Evolutionary conservation across 2,329 filamentous ascomycete genomes (phyloP), one percentile per base, ranked within the genome.

Genomic region (Epichloe glyceriae): DNA sequence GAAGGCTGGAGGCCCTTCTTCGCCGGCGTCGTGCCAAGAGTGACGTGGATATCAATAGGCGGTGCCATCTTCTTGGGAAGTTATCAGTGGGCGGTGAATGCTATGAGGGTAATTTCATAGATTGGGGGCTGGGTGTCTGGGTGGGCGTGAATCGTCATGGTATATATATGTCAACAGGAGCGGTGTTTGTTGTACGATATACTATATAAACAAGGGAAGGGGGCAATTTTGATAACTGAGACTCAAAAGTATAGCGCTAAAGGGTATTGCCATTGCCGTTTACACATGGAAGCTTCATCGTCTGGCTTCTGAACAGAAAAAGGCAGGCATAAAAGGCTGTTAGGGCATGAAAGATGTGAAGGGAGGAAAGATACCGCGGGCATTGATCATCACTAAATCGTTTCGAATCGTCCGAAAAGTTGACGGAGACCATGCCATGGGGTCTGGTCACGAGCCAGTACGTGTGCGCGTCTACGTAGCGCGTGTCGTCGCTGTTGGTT

Each of bases 41-140:
- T 95, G 10, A 84, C 88, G 55, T 97, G 93, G 90, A 98, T 98
- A 64, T 93, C 88, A 58, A 85, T 88, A 51, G 93, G 93, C 3
- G 93, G 93, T 1, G 88, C 91, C 11, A 88, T 98, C 35, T 98
- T 98, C 70, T 67, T 97, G 62, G 93, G 91, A 1, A 91, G 86
- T 60, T 96, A 96, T 67, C 88, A 95, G 67, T 93, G 83, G 80
- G 85, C 83, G 20, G 85, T 83, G 59, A 95, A 95, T 70, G 72
- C 80, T 34, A 66, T 94, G 58, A 75, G 54, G 15, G 54, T 45
- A 3, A 46, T 53, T 33, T 46, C 52, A 41, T 53, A 34, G 22
- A 14, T 12, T 30, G 30, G 10, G 30, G 30, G 3, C 30, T 30
- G 10, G 10, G 30, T 30, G 8, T 10, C 30, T 30, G 10, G 30